A percentile compares a stretch with the other conserved stretches of the same genome.
Conservation (phyloP, 768 basidiomycete species). For the Thelephora ganbajun region DNA sequence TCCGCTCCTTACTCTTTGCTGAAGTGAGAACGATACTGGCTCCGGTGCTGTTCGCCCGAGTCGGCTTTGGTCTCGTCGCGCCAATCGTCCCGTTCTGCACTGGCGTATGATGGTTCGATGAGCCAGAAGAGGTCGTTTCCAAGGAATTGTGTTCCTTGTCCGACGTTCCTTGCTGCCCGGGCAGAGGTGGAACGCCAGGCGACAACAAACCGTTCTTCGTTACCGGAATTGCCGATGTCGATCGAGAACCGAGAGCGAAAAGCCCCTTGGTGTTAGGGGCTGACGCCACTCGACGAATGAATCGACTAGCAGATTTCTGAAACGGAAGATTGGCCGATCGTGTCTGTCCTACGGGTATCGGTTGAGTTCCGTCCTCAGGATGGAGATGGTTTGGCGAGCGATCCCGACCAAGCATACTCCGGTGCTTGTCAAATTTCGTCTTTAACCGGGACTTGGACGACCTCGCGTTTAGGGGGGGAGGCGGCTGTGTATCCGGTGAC, state of each 20-base stretch:
- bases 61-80: constrained; percentile 7
- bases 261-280: constrained; percentile 94
- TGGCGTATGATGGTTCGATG: constrained; percentile 42
- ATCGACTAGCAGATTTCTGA: constrained; percentile 65
- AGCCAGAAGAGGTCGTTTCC: constrained; percentile 68
- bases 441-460: constrained; percentile 9
- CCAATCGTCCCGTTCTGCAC: constrained; percentile 14
- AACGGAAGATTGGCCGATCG: constrained; percentile 37
- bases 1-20: constrained; percentile 28
- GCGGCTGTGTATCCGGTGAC: constrained; percentile 4
- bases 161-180: constrained; percentile 32
- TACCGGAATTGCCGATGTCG: constrained; percentile 27
- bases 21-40: constrained; percentile 13
- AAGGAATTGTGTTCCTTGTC: constrained; percentile 57
- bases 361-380: constrained; percentile 34
- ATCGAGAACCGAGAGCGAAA: constrained; percentile 49
- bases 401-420: constrained; percentile 14
- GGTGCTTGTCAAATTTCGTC: constrained; percentile 19
- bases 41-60: constrained; percentile 17
- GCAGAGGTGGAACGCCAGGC: constrained; percentile 48
- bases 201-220: constrained; percentile 72
- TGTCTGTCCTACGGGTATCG: constrained; percentile 26
- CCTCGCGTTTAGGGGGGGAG: constrained; percentile 5
- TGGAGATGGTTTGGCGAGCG: constrained; percentile 24
- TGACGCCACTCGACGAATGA: constrained; percentile 90